Conservation (phyloP, 1,284 basidiomycete genomes). For the Boletus putidus region DNA sequence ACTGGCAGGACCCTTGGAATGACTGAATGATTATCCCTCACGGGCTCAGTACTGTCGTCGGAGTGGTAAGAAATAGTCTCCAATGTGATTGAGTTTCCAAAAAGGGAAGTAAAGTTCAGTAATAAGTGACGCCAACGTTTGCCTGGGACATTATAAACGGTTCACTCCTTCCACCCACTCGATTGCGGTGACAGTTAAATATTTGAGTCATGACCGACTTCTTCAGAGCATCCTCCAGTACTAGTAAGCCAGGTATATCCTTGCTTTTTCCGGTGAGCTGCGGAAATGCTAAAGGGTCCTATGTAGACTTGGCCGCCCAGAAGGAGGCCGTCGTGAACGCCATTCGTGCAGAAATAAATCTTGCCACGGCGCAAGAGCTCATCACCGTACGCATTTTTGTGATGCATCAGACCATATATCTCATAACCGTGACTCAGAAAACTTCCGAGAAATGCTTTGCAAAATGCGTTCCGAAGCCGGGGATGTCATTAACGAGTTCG, state of each 20-base stretch:
- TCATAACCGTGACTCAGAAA: constrained; percentile 49
- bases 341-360: constrained; percentile 68
- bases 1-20: background rate
- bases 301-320: constrained; percentile 53
- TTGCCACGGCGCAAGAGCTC: constrained; percentile 78
- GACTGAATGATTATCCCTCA: background rate
- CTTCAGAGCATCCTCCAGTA: constrained; percentile 42
- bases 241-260: constrained; percentile 38
- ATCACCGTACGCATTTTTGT: constrained; percentile 56
- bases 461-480: constrained; percentile 80
- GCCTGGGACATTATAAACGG: no score
- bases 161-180: background rate
- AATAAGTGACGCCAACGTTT: background rate
- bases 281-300: constrained; percentile 2
- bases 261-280: background rate
- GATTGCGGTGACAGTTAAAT: constrained; percentile 2
- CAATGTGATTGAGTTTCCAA: constrained; percentile 18
- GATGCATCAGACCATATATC: background rate
- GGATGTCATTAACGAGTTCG: constrained; percentile 62
- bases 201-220: constrained; percentile 49
- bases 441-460: constrained; percentile 74
- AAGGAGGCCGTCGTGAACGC: constrained; percentile 73
- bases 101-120: constrained; percentile 11
- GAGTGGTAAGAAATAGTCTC: no score
- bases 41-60: no score